Evolutionary conservation across 441 rosid genomes (phyloP), one percentile per base, ranked within the genome.

Genomic region (Populus hybrid): DNA sequence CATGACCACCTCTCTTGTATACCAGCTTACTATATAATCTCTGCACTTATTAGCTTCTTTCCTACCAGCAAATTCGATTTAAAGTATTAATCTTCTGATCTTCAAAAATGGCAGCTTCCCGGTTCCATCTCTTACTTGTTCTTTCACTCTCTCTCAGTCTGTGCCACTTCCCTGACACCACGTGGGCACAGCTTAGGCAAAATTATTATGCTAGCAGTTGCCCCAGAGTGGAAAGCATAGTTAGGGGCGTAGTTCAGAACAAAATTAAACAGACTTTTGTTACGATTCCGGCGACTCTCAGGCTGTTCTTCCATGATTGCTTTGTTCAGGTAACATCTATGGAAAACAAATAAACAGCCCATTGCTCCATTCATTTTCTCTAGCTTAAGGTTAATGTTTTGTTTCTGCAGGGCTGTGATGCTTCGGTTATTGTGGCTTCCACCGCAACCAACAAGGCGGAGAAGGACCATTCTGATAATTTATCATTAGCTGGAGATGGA

Each of bases 291-390:
- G 95, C 84, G 14, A 91, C 95, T 42, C 75, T 94, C 76, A 95
- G 97, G 57, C 95, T 94, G 83, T 92, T 89, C 84, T 93, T 94
- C 89, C 98, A 94, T 11, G 96, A 94, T 64, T 94, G 97, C 84
- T 86, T 95, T 64, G 97, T 94, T 69, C 84, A 88, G 82, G 97
- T 89, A 78, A 24, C 6, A 24, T 2, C 3, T 11, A 2, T 46
- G 0, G 26, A 23, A 46, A 0, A n/a, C 24, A 24, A 72, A 5
- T 35, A 10, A n/a, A 18, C 9, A 32, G 8, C 30, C 54, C 67
- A 24, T 18, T 57, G 1, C 34, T 1, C n/a, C 10, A 36, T 3
- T 32, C 38, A 3, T 9, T 1, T 10, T 21, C 46, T n/a, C 18
- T 0, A 10, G 9, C 28, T 11, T 71, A 64, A 0, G 42, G 5